phyloP scores from a whole-genome alignment of 805 yeast genomes.

The Naumovozyma baii region DNA sequence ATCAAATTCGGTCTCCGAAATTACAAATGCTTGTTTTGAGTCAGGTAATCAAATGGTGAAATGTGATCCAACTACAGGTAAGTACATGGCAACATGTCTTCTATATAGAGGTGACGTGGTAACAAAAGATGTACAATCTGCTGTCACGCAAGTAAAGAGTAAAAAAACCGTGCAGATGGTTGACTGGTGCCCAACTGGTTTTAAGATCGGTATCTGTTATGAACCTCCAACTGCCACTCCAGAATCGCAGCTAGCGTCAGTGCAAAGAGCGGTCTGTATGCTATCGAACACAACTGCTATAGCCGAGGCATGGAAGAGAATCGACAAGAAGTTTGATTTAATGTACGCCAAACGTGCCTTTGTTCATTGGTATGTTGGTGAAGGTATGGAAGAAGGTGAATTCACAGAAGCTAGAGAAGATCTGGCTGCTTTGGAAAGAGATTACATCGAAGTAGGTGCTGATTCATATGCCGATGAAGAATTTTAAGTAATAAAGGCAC shows the following conservation, averaged over 20 bases:
- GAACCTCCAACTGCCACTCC: constrained; percentile 93
- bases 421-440: constrained; percentile 94
- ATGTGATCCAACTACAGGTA: constrained; percentile 95
- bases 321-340: constrained; percentile 91
- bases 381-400: constrained; percentile 99
- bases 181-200: constrained; percentile 99
- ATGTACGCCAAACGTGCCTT: constrained; percentile 99
- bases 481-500: too few relatives aligned
- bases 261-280: constrained; percentile 96
- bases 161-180: constrained; percentile 95
- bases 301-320: constrained; percentile 98
- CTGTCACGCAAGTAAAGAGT: constrained; percentile 87
- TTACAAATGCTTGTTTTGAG: constrained; percentile 96
- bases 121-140: constrained; percentile 93
- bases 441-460: constrained; percentile 91
- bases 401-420: constrained; percentile 98
- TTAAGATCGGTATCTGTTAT: constrained; percentile 98
- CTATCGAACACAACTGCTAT: constrained; percentile 96
- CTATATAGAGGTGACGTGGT: constrained; percentile 98
- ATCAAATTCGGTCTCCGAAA: constrained; percentile 88
- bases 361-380: constrained; percentile 99
- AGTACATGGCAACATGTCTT: constrained; percentile 97
- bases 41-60: constrained; percentile 99
- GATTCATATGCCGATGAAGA: constrained; percentile 78
- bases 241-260: constrained; percentile 83